Base-by-base conservation (phyloP, 306 rosid species). In the Cucurbita maxima region DNA sequence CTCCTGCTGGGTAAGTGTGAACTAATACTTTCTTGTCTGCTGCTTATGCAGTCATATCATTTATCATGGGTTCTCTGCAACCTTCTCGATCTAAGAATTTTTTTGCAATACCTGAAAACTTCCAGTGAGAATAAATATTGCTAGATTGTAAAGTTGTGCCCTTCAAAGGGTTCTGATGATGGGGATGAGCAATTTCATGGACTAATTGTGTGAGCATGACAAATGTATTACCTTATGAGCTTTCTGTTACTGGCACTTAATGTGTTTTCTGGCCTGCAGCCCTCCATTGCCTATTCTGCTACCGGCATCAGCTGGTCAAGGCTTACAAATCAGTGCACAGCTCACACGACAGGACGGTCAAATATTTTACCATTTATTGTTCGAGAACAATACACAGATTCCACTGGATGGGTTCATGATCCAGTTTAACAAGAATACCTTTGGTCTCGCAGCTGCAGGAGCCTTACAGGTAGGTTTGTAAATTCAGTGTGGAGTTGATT, bases 241-340 rank as follows among this genome's bases (percentile, higher is more conserved):
- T 60, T 58, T 10, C 54, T 53, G 51, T 81, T 3, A 66, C 40
- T 67, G 57, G 51, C 47, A 67, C 80, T 79, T 55, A 73, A 80
- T 69, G 59, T 71, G 61, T 82, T 71, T 75, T 74, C 53, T 80
- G 64, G 37, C 76, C 38, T 82, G 86, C 88, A 91, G 97, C 75
- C 90, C 96, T 62, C 96, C 97, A 16, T 77, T 89, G 91, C 96
- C 97, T 72, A 66, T 94, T 73, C 34, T 94, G 76, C 84, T 91
- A 53, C 91, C 89, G 61, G 89, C 90, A 66, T 87, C 92, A 72
- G 78, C 96, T 58, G 97, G 96, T 77, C 96, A 91, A 80, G 99
- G 97, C 75, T 86, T 94, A 76, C 99, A 94, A 88, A 84, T 94
- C 86, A 94, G 97, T 85, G 99, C 96, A 76, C 92, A 91, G 84